phyloP scores from a whole-genome alignment of 2,329 filamentous ascomycete genomes.

The Purpureocillium lavendulum region DNA sequence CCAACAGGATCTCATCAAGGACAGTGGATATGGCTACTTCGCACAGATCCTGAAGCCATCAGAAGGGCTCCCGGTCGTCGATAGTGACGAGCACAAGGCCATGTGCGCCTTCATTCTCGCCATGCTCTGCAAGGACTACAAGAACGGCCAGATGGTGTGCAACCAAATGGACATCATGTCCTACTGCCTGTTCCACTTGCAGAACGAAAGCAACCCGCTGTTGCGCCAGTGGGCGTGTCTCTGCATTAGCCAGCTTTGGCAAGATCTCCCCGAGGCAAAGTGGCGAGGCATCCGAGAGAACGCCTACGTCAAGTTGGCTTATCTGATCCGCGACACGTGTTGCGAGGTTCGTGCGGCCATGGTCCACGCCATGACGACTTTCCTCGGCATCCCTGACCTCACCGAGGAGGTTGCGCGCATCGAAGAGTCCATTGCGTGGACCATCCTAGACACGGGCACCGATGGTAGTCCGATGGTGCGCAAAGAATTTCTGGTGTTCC shows the following conservation, averaged over 20 bases:
- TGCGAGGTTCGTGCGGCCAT: constrained; percentile 91
- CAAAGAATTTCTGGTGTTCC: constrained; percentile 86
- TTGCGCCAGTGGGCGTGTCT: constrained; percentile 93
- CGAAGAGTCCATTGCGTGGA: constrained; percentile 84
- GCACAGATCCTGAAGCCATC: constrained; percentile 82
- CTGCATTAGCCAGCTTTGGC: constrained; percentile 92
- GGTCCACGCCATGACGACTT: constrained; percentile 87
- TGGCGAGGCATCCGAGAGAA: constrained; percentile 90
- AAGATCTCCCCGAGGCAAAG: constrained; percentile 84
- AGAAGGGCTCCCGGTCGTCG: constrained; percentile 75
- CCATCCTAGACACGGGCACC: constrained; percentile 81
- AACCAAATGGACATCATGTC: constrained; percentile 85
- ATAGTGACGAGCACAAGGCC: constrained; percentile 88
- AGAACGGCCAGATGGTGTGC: constrained; percentile 84
- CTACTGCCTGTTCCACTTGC: constrained; percentile 75
- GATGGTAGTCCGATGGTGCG: constrained; percentile 93
- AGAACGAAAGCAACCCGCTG: constrained; percentile 79
- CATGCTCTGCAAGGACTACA: constrained; percentile 94
- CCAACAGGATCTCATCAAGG: constrained; percentile 88
- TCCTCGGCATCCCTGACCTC: constrained; percentile 86
- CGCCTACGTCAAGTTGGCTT: constrained; percentile 73
- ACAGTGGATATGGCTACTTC: constrained; percentile 96
- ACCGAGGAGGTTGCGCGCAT: constrained; percentile 86
- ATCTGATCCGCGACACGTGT: constrained; percentile 74
- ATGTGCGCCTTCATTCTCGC: constrained; percentile 98